A percentile compares a stretch with the other conserved stretches of the same genome.
Conservation (phyloP, 371 early-diverging fungal species). For the Mortierella sp. region DNA sequence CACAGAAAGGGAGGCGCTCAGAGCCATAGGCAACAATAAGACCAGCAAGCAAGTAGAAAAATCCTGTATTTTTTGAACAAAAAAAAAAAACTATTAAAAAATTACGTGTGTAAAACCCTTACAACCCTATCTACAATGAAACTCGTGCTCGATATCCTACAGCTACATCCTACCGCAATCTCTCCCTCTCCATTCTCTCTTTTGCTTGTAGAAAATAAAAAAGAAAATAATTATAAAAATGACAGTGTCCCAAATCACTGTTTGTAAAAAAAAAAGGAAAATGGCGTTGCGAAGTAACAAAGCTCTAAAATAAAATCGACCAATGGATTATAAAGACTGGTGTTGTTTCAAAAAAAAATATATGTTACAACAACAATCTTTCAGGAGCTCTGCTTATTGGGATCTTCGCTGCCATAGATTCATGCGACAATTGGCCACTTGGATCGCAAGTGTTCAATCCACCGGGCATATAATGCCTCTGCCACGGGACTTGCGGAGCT, state of each 20-base stretch:
- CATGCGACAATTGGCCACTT: slow-evolving; percentile 60
- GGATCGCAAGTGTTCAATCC: slow-evolving; percentile 59
- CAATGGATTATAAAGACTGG: neutral
- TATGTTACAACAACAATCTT: too few relatives aligned
- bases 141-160: neutral
- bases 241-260: slow-evolving; percentile 33
- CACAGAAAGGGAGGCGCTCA: too few relatives aligned
- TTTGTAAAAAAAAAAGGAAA: neutral
- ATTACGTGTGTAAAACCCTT: too few relatives aligned
- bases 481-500: slow-evolving; percentile 54
- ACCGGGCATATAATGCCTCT: slow-evolving; percentile 56
- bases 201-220: neutral
- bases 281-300: slow-evolving; percentile 24
- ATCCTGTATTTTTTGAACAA: too few relatives aligned
- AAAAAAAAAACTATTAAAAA: too few relatives aligned
- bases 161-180: neutral
- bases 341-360: neutral
- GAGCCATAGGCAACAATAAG: too few relatives aligned
- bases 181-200: neutral
- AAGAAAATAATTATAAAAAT: slow-evolving; percentile 5
- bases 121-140: neutral
- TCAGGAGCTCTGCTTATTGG: slow-evolving; percentile 35
- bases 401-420: slow-evolving; percentile 57
- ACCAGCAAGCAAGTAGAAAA: too few relatives aligned
- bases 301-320: slow-evolving; percentile 5